A percentile compares a stretch with the other conserved stretches of the same genome.
phyloP scores from a whole-genome alignment of 2,329 filamentous ascomycete genomes.

The Aspergillus terreus region DNA sequence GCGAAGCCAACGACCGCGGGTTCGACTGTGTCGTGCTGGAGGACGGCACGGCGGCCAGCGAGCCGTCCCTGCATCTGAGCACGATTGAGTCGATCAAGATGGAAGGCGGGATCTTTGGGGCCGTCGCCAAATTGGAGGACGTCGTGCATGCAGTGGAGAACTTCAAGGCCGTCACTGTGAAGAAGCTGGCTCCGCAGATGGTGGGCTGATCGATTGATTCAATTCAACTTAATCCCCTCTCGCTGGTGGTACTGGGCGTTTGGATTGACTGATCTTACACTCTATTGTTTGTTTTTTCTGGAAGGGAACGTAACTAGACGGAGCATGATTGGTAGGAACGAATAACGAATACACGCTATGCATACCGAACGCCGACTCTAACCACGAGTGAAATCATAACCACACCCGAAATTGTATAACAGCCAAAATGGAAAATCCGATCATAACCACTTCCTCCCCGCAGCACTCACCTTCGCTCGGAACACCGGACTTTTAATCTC shows the following conservation, averaged over 20 bases:
- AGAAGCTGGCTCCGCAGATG: constrained; percentile 42
- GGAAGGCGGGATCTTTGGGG: constrained; percentile 46
- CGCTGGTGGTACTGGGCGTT: constrained; percentile 5
- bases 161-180: constrained; percentile 39
- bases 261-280: constrained; percentile 3
- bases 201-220: not conserved
- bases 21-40: constrained; percentile 53
- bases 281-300: not conserved
- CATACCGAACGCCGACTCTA: constrained; percentile 1
- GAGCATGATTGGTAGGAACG: not conserved
- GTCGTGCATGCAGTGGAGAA: constrained; percentile 40
- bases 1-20: constrained; percentile 54
- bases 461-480: constrained; percentile 72
- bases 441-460: constrained; percentile 88
- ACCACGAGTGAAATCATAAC: not conserved
- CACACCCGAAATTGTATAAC: not conserved
- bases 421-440: constrained; percentile 3
- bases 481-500: constrained; percentile 86
- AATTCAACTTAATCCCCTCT: not conserved
- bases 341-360: constrained; percentile 1
- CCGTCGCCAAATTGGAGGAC: constrained; percentile 37
- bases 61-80: constrained; percentile 38
- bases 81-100: constrained; percentile 44
- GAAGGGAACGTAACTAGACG: not conserved
- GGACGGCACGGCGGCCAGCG: constrained; percentile 46